A percentile compares a stretch with the other conserved stretches of the same genome.
phyloP scores from a whole-genome alignment of 108 stramenopile species.

The Tribonema minus region DNA sequence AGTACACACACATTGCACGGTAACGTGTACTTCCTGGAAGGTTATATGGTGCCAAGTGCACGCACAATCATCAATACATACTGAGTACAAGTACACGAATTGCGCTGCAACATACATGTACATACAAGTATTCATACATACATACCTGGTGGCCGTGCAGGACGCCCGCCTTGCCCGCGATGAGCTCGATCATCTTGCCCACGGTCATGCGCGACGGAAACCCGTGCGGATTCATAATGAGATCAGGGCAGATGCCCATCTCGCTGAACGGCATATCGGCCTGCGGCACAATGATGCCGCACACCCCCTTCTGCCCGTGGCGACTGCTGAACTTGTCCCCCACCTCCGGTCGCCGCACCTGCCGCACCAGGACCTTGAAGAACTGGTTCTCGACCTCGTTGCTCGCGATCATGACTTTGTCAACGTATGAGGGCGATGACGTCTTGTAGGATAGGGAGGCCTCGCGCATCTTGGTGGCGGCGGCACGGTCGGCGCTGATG shows the following conservation, averaged over 20 bases:
- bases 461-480: constrained; percentile 12
- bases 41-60: too few relatives aligned
- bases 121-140: too few relatives aligned
- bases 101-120: too few relatives aligned
- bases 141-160: constrained; percentile 17
- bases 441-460: constrained; percentile 74
- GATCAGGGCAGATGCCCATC: constrained; percentile 85
- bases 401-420: constrained; percentile 86
- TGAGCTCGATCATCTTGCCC: constrained; percentile 93
- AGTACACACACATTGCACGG: too few relatives aligned
- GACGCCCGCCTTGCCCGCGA: constrained; percentile 76
- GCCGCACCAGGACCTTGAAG: constrained; percentile 87
- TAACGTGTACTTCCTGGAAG: too few relatives aligned
- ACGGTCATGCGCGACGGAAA: constrained; percentile 99
- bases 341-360: constrained; percentile 63
- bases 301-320: constrained; percentile 99
- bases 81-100: too few relatives aligned
- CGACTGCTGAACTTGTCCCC: constrained; percentile 98
- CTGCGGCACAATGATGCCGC: constrained; percentile 82
- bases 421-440: constrained; percentile 79
- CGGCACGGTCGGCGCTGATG: not conserved
- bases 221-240: constrained; percentile 99
- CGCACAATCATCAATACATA: too few relatives aligned
- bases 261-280: constrained; percentile 98
- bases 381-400: constrained; percentile 91